These are phyloP conservation scores for Saturnispora ahearnii DNA, from an alignment of 805 yeast species.

Conservation along the genomic window DNA sequence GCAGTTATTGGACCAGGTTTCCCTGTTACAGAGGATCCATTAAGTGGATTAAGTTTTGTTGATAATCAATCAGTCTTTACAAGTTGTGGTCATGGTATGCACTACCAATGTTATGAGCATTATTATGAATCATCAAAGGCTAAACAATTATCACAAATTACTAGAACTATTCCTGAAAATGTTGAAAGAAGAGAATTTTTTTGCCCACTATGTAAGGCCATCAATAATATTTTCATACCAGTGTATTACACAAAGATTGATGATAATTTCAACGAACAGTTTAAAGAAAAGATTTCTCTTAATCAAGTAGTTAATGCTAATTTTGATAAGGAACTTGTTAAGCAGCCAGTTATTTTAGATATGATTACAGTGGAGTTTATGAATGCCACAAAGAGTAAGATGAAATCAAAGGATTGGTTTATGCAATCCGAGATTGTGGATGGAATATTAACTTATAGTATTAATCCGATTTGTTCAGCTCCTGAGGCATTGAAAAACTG, in stretches of 20 bases:
- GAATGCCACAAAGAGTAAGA: slow-evolving; percentile 15
- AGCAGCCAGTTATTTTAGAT: slow-evolving; percentile 8
- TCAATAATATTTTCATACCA: slow-evolving; percentile 80
- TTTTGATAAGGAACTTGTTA: slow-evolving; percentile 11
- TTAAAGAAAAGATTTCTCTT: slow-evolving; percentile 7
- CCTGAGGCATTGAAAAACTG: slow-evolving; percentile 21
- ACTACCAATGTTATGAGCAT: slow-evolving; percentile 62
- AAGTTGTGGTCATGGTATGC: slow-evolving; percentile 95
- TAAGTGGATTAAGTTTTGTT: slow-evolving; percentile 21
- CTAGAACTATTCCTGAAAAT: slow-evolving; percentile 75
- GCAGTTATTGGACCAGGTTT: slow-evolving; percentile 67
- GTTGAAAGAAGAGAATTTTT: slow-evolving; percentile 61
- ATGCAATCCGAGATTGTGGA: slow-evolving; percentile 15
- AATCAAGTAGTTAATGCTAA: slow-evolving; percentile 2
- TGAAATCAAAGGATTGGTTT: slow-evolving; percentile 25
- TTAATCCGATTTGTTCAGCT: slow-evolving; percentile 16
- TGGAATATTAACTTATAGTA: slow-evolving; percentile 5
- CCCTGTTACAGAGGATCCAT: slow-evolving; percentile 26
- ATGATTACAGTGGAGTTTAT: slow-evolving; percentile 18
- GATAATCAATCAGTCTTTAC: slow-evolving; percentile 44
- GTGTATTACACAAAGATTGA: slow-evolving; percentile 47
- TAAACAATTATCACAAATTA: slow-evolving; percentile 56
- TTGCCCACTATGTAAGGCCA: slow-evolving; percentile 86
- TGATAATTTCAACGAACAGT: slow-evolving; percentile 16
- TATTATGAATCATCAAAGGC: slow-evolving; percentile 48